These are phyloP conservation scores for Beauveria asiatica DNA, from an alignment of 2,329 filamentous ascomycete genomes.

Conservation along the genomic window DNA sequence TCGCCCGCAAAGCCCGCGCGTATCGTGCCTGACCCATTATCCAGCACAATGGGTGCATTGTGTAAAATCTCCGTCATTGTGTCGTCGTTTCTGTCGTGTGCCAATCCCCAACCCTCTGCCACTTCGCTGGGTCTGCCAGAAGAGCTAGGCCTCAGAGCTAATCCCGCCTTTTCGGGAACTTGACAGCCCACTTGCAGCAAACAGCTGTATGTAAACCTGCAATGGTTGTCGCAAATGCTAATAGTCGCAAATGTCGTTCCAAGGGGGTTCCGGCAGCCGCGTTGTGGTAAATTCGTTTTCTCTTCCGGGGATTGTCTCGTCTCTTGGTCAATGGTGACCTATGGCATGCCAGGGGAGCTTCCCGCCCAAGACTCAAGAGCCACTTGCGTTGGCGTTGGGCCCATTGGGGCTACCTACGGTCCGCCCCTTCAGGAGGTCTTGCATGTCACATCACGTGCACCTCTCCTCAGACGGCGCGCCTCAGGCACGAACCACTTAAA, in stretches of 20 bases:
- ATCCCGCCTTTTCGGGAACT: not conserved
- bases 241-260: not conserved
- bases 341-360: constrained; percentile 9
- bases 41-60: constrained; percentile 96
- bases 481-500: constrained; percentile 29
- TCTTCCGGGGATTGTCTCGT: not conserved
- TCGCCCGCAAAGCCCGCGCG: constrained; percentile 94
- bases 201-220: not conserved
- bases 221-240: not conserved
- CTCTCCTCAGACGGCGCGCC: constrained; percentile 16
- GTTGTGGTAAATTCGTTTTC: not conserved
- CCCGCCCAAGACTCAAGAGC: constrained; percentile 3
- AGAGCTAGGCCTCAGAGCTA: constrained; percentile 1
- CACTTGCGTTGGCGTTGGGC: constrained; percentile 14
- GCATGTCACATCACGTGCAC: constrained; percentile 24
- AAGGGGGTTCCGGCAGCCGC: not conserved
- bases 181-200: constrained; percentile 7
- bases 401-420: constrained; percentile 16
- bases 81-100: constrained; percentile 2
- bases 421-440: constrained; percentile 17
- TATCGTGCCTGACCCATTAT: constrained; percentile 98
- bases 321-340: constrained; percentile 4
- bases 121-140: not conserved
- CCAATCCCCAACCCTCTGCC: not conserved
- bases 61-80: constrained; percentile 61